Evolutionary conservation across 2,329 filamentous ascomycete species (phyloP), one percentile per base, ranked within the genome.

Genomic region (Nothophoma quercina): DNA sequence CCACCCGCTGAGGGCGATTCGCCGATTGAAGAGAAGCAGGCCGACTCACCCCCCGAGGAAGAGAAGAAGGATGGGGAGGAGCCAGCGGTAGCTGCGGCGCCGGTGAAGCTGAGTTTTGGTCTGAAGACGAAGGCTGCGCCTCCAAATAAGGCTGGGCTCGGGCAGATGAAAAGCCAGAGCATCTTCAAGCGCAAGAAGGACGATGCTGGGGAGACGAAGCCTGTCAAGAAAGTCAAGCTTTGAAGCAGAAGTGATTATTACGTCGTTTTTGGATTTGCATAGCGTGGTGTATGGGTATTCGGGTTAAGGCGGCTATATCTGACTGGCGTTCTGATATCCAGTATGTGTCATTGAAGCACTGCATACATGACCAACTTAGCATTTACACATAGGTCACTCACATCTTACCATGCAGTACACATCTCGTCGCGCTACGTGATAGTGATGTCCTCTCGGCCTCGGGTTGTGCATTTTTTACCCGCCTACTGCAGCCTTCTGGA

Each of bases 1-100:
- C 65, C 68, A 12, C 62, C 62, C 9, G 57, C 62, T 5, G 67
- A 74, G 7, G 77, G 23, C 80, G 45, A 26, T 53, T 60, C 52
- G 15, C 33, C 58, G 2, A 23, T 32, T 21, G 47, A 62, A 23
- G 62, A 66, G 42, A 34, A 70, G 72, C 25, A 81, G 79, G 9
- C 69, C 73, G 16, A 70, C 75, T 48, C 85, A 85, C 56, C 83
- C 83, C 47, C 87, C 86, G 2, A 91, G 93, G 75, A 83, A 88
- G 45, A 96, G 95, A 66, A 96, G 73, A 88, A 75, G 52, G 72
- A 74, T 36, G 73, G 74, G 25, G 69, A 76, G n/a, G 75, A 75
- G 40, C 68, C 75, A 23, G 39, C 55, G 38, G 58, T 60, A 18
- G 67, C 67, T 32, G 51, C 59, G 35, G 62, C 64, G 16, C 68